phyloP scores from a whole-genome alignment of 805 yeast species.

The Yamadazyma kitorensis region DNA sequence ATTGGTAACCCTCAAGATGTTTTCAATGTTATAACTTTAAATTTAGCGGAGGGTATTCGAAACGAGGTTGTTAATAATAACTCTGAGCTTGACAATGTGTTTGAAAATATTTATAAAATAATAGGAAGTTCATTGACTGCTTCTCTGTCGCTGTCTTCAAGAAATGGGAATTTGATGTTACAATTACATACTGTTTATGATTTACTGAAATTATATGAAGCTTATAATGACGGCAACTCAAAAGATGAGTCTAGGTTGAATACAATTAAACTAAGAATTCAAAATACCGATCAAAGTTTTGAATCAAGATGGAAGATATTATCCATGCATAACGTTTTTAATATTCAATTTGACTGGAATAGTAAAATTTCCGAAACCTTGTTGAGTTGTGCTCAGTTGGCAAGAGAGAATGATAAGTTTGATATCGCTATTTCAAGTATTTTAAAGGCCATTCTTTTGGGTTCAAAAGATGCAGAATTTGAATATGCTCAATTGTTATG shows the following conservation, averaged over 20 bases:
- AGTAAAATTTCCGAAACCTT: conserved; percentile 46
- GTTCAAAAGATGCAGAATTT: conserved; percentile 46
- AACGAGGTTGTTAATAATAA: conserved; percentile 3
- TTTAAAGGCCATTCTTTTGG: conserved; percentile 52
- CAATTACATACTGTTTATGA: conserved; percentile 38
- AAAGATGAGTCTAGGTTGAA: conserved; percentile 3
- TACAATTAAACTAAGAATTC: conserved; percentile 26
- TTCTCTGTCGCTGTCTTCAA: conserved; percentile 36
- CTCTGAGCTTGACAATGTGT: conserved; percentile 2
- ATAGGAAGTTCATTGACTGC: conserved; percentile 59
- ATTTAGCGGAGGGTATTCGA: conserved; percentile 47
- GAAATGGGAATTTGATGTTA: conserved; percentile 34
- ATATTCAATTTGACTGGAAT: conserved; percentile 2
- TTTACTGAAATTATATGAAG: conserved; percentile 21
- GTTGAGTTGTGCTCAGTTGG: conserved; percentile 57
- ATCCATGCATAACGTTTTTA: conserved; percentile 44
- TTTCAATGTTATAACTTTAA: conserved; percentile 56
- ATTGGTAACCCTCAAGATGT: conserved; percentile 40
- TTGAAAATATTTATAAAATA: conserved; percentile 50
- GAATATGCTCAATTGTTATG: conserved; percentile 83
- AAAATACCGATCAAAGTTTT: conserved; percentile 44
- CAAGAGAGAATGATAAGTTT: conserved; percentile 64
- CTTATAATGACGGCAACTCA: conserved; percentile 3
- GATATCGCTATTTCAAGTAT: conserved; percentile 72
- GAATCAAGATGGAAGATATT: conserved; percentile 58